These are phyloP conservation scores for Russula sp. DNA, from an alignment of 768 basidiomycete genomes.

Conservation along the genomic window DNA sequence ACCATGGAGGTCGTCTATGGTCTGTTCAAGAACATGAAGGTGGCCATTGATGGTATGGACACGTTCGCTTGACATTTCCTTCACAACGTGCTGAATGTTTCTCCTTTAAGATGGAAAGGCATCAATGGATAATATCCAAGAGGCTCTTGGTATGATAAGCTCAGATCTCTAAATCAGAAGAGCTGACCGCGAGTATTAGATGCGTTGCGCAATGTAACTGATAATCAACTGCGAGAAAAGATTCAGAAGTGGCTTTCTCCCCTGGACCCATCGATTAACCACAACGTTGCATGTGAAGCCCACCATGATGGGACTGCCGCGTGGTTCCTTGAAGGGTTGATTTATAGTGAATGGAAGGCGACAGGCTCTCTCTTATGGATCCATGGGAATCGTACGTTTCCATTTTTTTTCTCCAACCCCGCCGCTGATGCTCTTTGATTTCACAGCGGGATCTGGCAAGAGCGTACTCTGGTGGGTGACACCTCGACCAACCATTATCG, in stretches of 20 bases:
- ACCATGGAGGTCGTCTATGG: slow-evolving; percentile 7
- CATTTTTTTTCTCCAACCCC: fast-evolving
- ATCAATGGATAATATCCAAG: slow-evolving; percentile 6
- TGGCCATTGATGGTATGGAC: slow-evolving; percentile 2
- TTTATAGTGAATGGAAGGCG: neutral
- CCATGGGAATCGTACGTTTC: slow-evolving; percentile 8
- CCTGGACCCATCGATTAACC: neutral
- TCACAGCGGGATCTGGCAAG: slow-evolving; percentile 12
- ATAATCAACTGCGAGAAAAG: neutral
- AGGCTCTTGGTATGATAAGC: neutral
- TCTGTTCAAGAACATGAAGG: slow-evolving; percentile 9
- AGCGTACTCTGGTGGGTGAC: slow-evolving; percentile 11
- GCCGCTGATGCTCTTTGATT: neutral
- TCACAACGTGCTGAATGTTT: neutral
- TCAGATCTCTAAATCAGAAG: neutral
- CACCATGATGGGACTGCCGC: neutral
- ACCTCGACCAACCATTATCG: no score
- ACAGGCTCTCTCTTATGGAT: neutral
- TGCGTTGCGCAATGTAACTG: neutral
- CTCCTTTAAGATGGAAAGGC: neutral
- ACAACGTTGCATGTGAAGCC: neutral
- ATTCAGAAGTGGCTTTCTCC: slow-evolving; percentile 9
- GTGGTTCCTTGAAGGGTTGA: slow-evolving; percentile 3
- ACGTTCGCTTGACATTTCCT: neutral
- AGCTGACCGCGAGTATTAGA: neutral